phyloP scores from a whole-genome alignment of 352 stramenopile genomes.

The Plasmopara muralis region DNA sequence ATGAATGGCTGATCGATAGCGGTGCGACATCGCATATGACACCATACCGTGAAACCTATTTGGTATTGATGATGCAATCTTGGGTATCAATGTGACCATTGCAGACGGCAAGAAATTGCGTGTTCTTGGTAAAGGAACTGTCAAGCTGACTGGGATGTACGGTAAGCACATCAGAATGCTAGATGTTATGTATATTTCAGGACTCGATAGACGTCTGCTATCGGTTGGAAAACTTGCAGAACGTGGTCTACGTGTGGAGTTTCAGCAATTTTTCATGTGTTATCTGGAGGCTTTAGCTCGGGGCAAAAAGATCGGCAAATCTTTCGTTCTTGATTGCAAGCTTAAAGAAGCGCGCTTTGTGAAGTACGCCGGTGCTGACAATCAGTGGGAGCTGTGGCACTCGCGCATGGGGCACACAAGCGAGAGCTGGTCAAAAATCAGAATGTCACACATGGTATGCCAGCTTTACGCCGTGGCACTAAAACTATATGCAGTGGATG shows the following conservation, averaged over 20 bases:
- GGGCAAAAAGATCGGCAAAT: too few species aligned
- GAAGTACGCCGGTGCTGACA: too few species aligned
- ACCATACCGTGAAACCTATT: neutral
- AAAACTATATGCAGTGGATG: neutral
- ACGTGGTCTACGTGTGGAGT: neutral
- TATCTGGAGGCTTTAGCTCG: too few species aligned
- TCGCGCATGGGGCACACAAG: too few species aligned
- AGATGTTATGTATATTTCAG: conserved; percentile 14
- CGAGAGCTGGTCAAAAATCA: too few species aligned
- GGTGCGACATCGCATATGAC: conserved; percentile 14
- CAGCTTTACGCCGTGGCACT: too few species aligned
- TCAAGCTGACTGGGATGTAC: conserved; percentile 1
- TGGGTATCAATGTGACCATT: too few species aligned
- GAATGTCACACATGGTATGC: too few species aligned
- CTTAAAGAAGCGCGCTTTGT: too few species aligned
- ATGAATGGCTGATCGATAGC: neutral
- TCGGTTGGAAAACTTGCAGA: conserved; percentile 11
- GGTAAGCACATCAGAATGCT: conserved; percentile 3
- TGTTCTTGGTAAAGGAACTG: conserved; percentile 6
- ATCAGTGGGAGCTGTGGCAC: too few species aligned
- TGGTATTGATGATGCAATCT: neutral
- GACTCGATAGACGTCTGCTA: neutral
- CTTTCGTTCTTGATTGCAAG: too few species aligned
- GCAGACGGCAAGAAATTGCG: conserved; percentile 1
- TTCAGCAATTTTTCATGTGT: too few species aligned